A percentile compares a stretch with the other conserved stretches of the same genome.
These are phyloP conservation scores for Hypoxylon sp. DNA, from an alignment of 2,329 filamentous ascomycete species.

Conservation along the genomic window DNA sequence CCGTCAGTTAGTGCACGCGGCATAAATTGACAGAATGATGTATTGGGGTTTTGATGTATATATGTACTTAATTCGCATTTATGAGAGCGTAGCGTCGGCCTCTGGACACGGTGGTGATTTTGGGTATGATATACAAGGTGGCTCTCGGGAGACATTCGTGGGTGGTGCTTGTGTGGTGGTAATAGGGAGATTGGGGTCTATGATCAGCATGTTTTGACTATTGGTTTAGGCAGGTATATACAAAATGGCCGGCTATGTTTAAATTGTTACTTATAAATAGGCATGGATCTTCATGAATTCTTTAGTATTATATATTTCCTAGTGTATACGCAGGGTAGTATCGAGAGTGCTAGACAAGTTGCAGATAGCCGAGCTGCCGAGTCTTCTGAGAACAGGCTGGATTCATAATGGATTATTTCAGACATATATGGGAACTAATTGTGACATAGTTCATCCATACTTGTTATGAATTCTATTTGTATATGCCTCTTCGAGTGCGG, in stretches of 20 bases:
- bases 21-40: constrained; percentile 19
- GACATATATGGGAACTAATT: neutral
- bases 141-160: neutral
- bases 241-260: neutral
- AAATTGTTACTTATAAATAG: neutral
- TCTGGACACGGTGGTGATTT: neutral
- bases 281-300: neutral
- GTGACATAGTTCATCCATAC: too few relatives aligned
- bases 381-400: too few relatives aligned
- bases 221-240: neutral
- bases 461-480: neutral
- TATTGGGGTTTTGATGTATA: neutral
- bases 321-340: too few relatives aligned
- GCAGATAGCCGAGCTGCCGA: neutral
- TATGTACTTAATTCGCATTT: neutral
- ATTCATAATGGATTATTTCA: neutral
- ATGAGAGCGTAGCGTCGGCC: constrained; percentile 32
- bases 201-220: neutral
- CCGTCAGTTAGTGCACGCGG: constrained; percentile 71
- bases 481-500: too few relatives aligned
- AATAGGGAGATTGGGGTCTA: neutral
- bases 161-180: neutral
- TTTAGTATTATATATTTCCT: neutral
- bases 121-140: neutral
- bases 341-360: neutral